Base-by-base conservation (phyloP, 345 rosid species). In the Pugionium dolabratum region DNA sequence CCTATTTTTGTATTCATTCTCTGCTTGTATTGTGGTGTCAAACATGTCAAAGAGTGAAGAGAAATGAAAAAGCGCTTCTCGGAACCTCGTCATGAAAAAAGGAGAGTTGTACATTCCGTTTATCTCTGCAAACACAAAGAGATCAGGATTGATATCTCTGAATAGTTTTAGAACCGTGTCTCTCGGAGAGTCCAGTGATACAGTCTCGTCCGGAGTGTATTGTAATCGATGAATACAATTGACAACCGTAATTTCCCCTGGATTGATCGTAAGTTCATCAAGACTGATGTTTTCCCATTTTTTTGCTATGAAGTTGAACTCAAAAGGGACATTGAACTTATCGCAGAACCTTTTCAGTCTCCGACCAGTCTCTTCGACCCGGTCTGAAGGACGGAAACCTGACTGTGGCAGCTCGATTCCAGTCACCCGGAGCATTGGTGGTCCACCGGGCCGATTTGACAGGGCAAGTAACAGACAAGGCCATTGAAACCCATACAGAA, bases 401-500 rank as follows among this genome's bases (percentile, higher is more conserved):
- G 89, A 80, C 57, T 89, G 96, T 4, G 94, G 96, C 52, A 89
- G 80, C 71, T 89, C 94, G 32, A 89, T 81, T 10, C 91, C 94
- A 0, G 96, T 89, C 25, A 89, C 77, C 0, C 91, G 86, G 39
- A 89, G 62, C 77, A 59, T 78, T 0, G 94, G 88, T 35, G 96
- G 88, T n/a, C 88, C 88, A 4, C 70, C 75, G 2, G 74, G 55
- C 48, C 86, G 66, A 49, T 66, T 36, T 0, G 96, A 83, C 27
- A 85, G 57, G 0, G 73, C 78, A 53, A 73, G 85, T 60, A 89
- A 81, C 25, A 89, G 73, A 76, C 89, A 83, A 44, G 96, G 94
- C 96, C 96, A 89, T 43, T 89, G 96, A 64, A 89, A 86, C 26
- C 96, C 96, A 59, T 86, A 89, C 34, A 82, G 78, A 57, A 86